Evolutionary conservation across 1,284 basidiomycete genomes (phyloP), one percentile per base, ranked within the genome.

Genomic region (Trametes versicolor): DNA sequence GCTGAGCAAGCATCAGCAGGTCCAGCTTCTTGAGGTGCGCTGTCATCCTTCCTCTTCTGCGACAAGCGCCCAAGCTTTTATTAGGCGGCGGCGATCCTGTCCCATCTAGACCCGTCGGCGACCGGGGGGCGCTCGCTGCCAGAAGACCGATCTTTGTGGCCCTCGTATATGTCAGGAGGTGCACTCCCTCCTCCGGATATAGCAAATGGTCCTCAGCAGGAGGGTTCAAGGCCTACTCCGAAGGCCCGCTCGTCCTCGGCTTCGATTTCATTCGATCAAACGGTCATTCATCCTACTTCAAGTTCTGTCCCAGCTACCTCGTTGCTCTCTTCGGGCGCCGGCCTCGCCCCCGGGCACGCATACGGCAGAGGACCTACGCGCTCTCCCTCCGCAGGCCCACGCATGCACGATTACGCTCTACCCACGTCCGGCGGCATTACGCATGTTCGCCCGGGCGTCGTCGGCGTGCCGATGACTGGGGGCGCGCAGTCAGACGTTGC

Each of bases 1-100:
- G 62, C 85, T 98, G 72, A 94, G 91, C 80, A 99, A 99, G 82
- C 97, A 99, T 77, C 97, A 99, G 76, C 97, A 99, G 75, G 97
- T 99, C 1, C 97, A 99, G 76, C 83, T 99, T 62, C 90, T 99
- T 57, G 97, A 99, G 85, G 92, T 91, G 64, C 64, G 84, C 77
- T 58, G 49, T 27, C 34, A 47, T 50, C 36, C 25, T 41, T 32
- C 13, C 29, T n/a, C 32, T 21, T 50, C 3, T 21, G 6, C 12
- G 43, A 32, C 39, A 57, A 29, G 36, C 61, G 61, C 61, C 55
- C 64, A 64, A 34, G 9, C 43, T 39, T 27, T 54, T 56, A 57
- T 39, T 52, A 93, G 90, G 97, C 97, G 7, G 97, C 97, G 0
- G 95, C 97, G 8, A 99, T 99, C 68, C 87, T 99, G 48, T 93